Percentiles rank a stretch among this genome's conserved stretches.
Evolutionary conservation across 1,284 basidiomycete species (phyloP).

Genomic region (Cerrena zonata): DNA sequence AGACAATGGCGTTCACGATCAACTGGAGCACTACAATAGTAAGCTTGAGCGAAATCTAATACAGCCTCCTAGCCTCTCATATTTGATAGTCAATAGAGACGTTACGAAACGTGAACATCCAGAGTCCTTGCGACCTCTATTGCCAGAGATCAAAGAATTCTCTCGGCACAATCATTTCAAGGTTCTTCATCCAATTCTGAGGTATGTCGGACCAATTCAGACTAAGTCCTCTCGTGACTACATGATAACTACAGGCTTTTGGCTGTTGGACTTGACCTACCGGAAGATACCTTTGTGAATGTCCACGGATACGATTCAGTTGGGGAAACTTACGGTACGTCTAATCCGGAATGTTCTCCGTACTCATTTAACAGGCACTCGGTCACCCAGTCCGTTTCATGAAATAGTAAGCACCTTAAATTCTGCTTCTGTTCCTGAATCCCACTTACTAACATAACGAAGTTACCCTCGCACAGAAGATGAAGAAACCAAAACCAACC

Average conservation of each 20-base stretch:
- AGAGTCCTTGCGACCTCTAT: constrained; percentile 30
- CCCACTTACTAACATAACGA: not conserved
- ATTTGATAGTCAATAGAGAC: constrained; percentile 18
- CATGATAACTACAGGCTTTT: constrained; percentile 35
- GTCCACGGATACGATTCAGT: constrained; percentile 24
- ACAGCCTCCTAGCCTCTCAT: not conserved
- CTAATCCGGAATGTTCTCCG: no score
- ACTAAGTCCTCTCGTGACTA: no score
- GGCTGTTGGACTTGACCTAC: constrained; percentile 30
- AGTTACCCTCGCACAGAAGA: constrained; percentile 33
- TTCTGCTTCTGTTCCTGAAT: not conserved
- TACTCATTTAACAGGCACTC: no score
- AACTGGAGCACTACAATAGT: constrained; percentile 58
- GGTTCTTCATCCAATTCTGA: constrained; percentile 21
- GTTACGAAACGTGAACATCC: constrained; percentile 27
- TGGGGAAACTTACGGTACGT: constrained; percentile 29
- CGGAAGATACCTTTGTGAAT: constrained; percentile 32
- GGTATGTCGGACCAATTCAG: constrained; percentile 10
- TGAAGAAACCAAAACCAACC: constrained; percentile 45
- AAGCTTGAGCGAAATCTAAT: constrained; percentile 12
- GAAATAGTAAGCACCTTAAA: constrained; percentile 33
- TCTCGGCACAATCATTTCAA: constrained; percentile 28
- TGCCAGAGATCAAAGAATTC: constrained; percentile 37
- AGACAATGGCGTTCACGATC: constrained; percentile 50
- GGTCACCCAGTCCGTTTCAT: constrained; percentile 54